Evolutionary conservation across 768 basidiomycete genomes (phyloP), one percentile per base, ranked within the genome.

Genomic region (Agrocybe chaxingu): DNA sequence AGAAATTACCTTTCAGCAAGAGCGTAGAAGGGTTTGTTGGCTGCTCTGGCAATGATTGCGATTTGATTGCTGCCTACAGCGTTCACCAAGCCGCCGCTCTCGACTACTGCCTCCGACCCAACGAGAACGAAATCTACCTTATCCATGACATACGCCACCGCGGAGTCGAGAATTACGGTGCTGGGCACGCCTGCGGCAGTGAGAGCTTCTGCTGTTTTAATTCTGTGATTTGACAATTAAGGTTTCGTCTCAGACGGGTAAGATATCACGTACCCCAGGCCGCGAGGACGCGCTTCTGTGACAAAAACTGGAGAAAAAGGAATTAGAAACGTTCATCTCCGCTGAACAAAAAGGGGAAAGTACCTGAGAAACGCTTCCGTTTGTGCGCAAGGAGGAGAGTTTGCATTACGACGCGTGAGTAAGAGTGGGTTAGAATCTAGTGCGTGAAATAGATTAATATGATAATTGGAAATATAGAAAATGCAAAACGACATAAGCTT

Each of bases 51-150:
- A 49, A 98, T 91, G 62, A 97, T 88, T 3, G 97, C 96, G 59
- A 98, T 93, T 70, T 97, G 93, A 68, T 92, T 94, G 61, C 93
- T 93, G 37, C 96, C 96, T 34, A 98, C 89, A 45, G 89, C 91
- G 63, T 94, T 94, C 58, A 95, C 83, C 53, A 92, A 72, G 3
- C 94, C 92, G 39, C 97, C 97, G 55, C 90, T 93, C 69, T 98
- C 97, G 4, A 97, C 96, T 24, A 99, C 95, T 7, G 95, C 97
- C 72, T 99, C 97, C 36, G 94, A 94, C 31, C 97, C 97, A 36
- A 98, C 94, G 42, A 99, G 80, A 44, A 96, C 89, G 66, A 96
- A 89, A 67, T 96, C 92, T 13, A 96, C 92, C 59, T 89, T 87
- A 57, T 96, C 92, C 89, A 99, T 98, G 59, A 92, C 84, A 71